These are phyloP conservation scores for Olyra latifolia DNA, from an alignment of 176 grass and related monocot species.

Conservation along the genomic window DNA sequence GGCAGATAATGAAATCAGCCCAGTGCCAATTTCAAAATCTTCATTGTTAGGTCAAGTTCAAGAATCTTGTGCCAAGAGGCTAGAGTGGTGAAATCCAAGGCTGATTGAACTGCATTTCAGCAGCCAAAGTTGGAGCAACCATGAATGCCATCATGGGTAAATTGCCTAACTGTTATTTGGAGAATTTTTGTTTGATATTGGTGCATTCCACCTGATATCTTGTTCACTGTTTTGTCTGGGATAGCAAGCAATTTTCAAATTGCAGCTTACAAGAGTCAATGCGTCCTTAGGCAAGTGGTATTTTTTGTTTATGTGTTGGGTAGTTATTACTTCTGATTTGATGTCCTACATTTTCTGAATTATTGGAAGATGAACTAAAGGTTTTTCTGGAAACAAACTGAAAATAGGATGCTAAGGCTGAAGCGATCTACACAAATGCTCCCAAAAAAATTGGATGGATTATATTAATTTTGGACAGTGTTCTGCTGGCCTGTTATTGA, in stretches of 20 bases:
- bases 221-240: not conserved
- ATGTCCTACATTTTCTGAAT: not conserved
- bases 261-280: not conserved
- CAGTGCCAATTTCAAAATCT: not conserved
- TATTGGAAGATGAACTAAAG: not conserved
- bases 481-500: constrained; percentile 10
- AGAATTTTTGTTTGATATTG: not conserved
- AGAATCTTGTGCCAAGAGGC: constrained; percentile 11
- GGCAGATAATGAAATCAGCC: constrained; percentile 15
- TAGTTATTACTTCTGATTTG: not conserved
- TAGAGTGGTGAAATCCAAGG: constrained; percentile 12
- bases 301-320: not conserved
- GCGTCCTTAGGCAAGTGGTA: not conserved
- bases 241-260: not conserved
- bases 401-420: not conserved
- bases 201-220: not conserved
- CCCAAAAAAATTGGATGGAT: not conserved
- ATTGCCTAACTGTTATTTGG: constrained; percentile 22
- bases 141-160: constrained; percentile 1
- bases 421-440: not conserved
- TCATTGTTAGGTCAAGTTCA: constrained; percentile 21
- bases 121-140: not conserved
- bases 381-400: not conserved
- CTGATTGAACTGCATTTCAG: constrained; percentile 29
- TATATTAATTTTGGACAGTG: not conserved